phyloP scores from a whole-genome alignment of 176 grass and related monocot species.

The Phoenix roebelenii region DNA sequence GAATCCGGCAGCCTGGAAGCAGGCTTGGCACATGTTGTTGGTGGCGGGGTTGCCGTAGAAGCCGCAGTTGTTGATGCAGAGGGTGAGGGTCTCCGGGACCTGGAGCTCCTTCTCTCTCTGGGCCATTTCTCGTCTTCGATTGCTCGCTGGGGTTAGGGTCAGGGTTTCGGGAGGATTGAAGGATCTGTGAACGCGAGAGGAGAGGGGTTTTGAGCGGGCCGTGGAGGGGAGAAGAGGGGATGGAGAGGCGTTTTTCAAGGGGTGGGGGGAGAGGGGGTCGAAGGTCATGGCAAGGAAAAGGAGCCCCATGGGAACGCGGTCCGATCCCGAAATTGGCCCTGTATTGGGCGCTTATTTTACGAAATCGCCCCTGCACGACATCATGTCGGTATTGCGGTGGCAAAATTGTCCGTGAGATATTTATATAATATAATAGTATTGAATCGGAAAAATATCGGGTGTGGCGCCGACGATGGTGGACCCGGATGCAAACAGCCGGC shows the following conservation, averaged over 20 bases:
- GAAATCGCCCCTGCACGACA: no score
- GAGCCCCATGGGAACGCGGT: constrained; percentile 9
- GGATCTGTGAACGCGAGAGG: neutral
- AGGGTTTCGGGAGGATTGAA: neutral
- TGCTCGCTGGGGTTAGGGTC: neutral
- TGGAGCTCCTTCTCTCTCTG: constrained; percentile 85
- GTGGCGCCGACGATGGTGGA: no score
- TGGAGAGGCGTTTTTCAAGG: constrained; percentile 22
- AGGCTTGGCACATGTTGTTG: constrained; percentile 66
- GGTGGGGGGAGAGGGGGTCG: constrained; percentile 18
- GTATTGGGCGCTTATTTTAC: no score
- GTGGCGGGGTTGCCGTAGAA: constrained; percentile 69
- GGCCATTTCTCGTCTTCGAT: constrained; percentile 34
- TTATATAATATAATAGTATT: no score
- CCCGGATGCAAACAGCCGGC: no score
- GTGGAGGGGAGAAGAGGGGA: constrained; percentile 6
- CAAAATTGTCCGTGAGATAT: no score
- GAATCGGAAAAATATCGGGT: no score
- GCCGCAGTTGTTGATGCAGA: constrained; percentile 94
- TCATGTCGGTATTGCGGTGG: no score
- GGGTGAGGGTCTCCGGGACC: constrained; percentile 46
- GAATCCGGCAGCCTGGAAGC: constrained; percentile 36
- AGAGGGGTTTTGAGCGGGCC: neutral
- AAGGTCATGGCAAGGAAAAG: neutral
- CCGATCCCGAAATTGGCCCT: constrained; percentile 22